Evolutionary conservation across 2,329 filamentous ascomycete species (phyloP), one percentile per base, ranked within the genome.

Genomic region (Colletotrichum plurivorum): DNA sequence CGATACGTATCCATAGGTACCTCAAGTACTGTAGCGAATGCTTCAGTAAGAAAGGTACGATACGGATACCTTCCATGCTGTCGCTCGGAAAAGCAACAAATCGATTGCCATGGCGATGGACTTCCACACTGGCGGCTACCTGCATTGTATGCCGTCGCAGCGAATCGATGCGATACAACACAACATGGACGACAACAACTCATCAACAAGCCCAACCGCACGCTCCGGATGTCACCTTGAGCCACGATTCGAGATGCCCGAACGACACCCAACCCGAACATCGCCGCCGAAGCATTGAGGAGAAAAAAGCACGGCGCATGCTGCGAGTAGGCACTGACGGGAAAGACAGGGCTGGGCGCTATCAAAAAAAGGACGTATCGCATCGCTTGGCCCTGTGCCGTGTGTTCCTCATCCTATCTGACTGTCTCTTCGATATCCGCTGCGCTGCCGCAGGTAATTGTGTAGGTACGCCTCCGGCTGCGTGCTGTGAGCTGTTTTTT

Each of bases 141-240:
- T 56, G 67, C 45, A 52, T 56, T 60, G 62, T 51, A 25, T 27
- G 41, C 49, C 31, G 62, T 56, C 36, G 51, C 53, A 67, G 55
- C 67, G 67, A 69, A 69, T 67, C 13, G 48, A 51, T 55, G 36
- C 43, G 51, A 69, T 62, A 60, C 67, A 69, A 61, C 66, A 66
- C 66, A 66, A 66, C 66, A 39, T 55, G 55, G 55, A 69, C 56
- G 62, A 66, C 66, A 66, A 66, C 66, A 39, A 59, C 48, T 58
- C 61, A 69, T 58, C 54, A 58, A 43, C 31, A 25, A 60, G 6
- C n/a, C 49, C 49, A 61, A 43, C 55, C 25, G 6, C 25, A 46
- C 57, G 46, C 31, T 41, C 46, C 31, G 18, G 41, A 41, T 45
- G 36, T n/a, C 25, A 57, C 36, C 20, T 52, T 31, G 27, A 18